Evolutionary conservation across 176 grass and related monocot genomes (phyloP), one percentile per base, ranked within the genome.

Genomic region (Rhynchospora breviuscula): DNA sequence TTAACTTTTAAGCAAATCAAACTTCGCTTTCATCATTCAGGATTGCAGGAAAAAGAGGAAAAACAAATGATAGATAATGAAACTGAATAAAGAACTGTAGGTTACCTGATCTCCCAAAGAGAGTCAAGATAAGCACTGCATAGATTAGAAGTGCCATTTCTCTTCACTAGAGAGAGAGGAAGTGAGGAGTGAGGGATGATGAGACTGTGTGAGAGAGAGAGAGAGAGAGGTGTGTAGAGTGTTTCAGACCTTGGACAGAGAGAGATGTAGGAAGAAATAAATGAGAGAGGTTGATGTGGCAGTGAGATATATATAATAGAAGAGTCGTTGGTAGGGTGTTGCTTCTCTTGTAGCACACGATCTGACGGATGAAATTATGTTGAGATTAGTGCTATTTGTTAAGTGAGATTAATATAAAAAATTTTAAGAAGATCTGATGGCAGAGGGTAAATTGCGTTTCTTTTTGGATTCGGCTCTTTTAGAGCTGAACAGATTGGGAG

Each of bases 31-130:
- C 57, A 22, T 8, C 8, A 19, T 22, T 62, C 59, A 62, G 5
- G n/a, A 61, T 62, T 62, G 21, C 59, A 62, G 9, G 19, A 62
- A 10, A 62, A 62, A 62, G 59, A 62, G 19, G 21, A 19, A 7
- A 62, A 62, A 8, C 33, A 78, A 54, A 54, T 57, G 73, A 14
- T 57, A 57, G 22, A 54, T 17, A 31, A 13, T 9, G 23, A 77
- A 77, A 21, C 9, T 7, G 12, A 53, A 77, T 17, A 31, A 76
- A 76, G 7, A 13, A 57, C 40, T 18, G 14, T 59, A 19, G 40
- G 63, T 79, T 62, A 86, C 88, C 88, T 86, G 88, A 89, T 89
- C 45, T 76, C 12, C 68, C 79, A 54, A 83, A 69, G 83, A 86
- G 56, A 21, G 84, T 52, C 61, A 83, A 86, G 66, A 89, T 63